Base-by-base conservation (phyloP, 192 early-diverging fungal species). In the Coemansia asiatica region DNA sequence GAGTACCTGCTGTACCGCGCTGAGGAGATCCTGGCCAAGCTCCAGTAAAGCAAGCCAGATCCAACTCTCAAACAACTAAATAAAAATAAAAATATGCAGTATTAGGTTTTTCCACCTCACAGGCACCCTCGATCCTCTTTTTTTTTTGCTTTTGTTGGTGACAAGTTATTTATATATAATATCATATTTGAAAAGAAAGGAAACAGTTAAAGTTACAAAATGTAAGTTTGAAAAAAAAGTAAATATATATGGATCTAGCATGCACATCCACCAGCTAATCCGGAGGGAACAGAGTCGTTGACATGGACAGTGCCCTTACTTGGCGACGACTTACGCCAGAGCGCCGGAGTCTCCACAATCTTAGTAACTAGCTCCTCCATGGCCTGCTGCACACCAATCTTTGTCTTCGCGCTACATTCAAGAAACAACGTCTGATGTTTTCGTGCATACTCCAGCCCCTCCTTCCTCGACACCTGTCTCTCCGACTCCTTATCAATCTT, bases 331-430 rank as follows among this genome's bases (percentile, higher is more conserved):
- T 88, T 89, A 68, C 88, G 85, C 85, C 89, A 90, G 56, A 89
- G 75, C 44, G 79, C 63, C 33, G 90, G 88, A 12, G 88, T 90
- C 56, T 90, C 87, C 26, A 88, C 74, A 49, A 91, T 89, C 87
- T 96, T 94, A 65, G 86, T 84, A 19, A 97, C 96, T 35, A 99
- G 85, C 76, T 96, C 94, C 59, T 92, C 91, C 66, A 99, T 93
- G 8, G 94, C 95, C 74, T 99, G 93, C 71, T 90, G 84, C 15
- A 99, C 95, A 28, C 95, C 95, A 50, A 88, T 76, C 61, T 85
- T 91, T 16, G 95, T 97, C 84, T 98, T 99, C 62, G 97, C 97
- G 64, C 92, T 94, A 51, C 94, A 92, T 76, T 99, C 97, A 36
- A 96, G 87, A 80, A 98, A 99, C 73, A 99, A 80, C 8, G 94